Conservation (phyloP, 345 rosid genomes). For the Ceriops decandra region DNA sequence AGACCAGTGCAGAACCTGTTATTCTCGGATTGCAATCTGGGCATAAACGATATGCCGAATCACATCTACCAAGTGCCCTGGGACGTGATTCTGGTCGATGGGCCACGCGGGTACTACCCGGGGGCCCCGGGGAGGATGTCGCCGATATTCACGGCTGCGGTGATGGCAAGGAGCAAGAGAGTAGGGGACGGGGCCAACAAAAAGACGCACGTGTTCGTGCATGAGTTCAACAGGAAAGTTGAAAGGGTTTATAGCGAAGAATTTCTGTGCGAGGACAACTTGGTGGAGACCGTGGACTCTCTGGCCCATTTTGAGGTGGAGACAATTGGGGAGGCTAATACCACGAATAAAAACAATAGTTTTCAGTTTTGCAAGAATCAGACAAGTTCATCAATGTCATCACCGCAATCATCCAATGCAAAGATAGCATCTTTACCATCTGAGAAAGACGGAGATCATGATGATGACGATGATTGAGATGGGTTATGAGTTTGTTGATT, state of each 20-base stretch:
- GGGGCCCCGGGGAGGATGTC: conserved; percentile 85
- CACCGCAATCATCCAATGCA: conserved; percentile 16
- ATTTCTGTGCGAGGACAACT: conserved; percentile 71
- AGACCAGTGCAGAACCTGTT: conserved; percentile 83
- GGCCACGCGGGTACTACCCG: conserved; percentile 60
- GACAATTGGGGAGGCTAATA: conserved; percentile 5
- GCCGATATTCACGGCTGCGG: conserved; percentile 75
- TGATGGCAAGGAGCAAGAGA: conserved; percentile 61
- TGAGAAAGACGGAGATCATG: conserved; percentile 8
- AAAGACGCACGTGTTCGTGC: conserved; percentile 76
- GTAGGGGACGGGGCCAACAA: conserved; percentile 18
- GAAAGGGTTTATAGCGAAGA: conserved; percentile 66
- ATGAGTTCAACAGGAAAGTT: conserved; percentile 60
- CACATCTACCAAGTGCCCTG: conserved; percentile 70
- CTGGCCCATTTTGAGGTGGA: conserved; percentile 57
- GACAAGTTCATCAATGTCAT: conserved; percentile 18
- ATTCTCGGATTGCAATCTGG: conserved; percentile 80
- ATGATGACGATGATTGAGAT: conserved; percentile 29
- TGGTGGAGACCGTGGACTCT: conserved; percentile 46
- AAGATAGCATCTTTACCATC: conserved; percentile 14
- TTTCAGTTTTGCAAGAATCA: conserved; percentile 49
- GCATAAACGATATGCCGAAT: conserved; percentile 77
- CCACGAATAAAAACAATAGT: neutral
- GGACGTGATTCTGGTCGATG: conserved; percentile 81
- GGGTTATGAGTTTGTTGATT: neutral